phyloP scores from a whole-genome alignment of 306 rosid genomes.

The Prunus campanulata region DNA sequence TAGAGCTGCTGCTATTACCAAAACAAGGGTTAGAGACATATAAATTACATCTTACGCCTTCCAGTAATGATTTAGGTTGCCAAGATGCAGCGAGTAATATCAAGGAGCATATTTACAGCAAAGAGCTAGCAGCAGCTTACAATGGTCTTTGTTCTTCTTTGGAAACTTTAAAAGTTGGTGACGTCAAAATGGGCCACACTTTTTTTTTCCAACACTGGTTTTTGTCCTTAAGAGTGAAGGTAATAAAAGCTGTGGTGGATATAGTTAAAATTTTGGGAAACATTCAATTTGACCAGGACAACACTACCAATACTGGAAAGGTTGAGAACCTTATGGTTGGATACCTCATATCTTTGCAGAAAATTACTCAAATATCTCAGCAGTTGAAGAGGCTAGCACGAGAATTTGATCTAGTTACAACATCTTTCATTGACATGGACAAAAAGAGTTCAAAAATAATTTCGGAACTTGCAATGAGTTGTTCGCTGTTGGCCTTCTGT shows the following conservation, averaged over 20 bases:
- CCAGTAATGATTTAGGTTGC: conserved; percentile 18
- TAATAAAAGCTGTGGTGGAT: conserved; percentile 35
- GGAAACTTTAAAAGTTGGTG: conserved; percentile 40
- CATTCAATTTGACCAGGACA: conserved; percentile 18
- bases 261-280: conserved; percentile 29
- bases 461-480: conserved; percentile 45
- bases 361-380: conserved; percentile 35
- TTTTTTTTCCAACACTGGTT: conserved; percentile 67
- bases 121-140: conserved; percentile 42
- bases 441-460: conserved; percentile 36
- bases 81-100: conserved; percentile 16
- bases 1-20: conserved; percentile 31
- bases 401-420: conserved; percentile 45
- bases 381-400: conserved; percentile 38
- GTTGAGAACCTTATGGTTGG: conserved; percentile 19
- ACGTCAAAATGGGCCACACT: conserved; percentile 22
- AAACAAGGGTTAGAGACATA: conserved; percentile 33
- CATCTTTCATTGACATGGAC: conserved; percentile 57
- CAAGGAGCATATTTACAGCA: conserved; percentile 15
- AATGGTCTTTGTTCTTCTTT: conserved; percentile 42
- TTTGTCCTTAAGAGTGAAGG: conserved; percentile 51
- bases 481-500: conserved; percentile 59
- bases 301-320: background rate
- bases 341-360: conserved; percentile 21
- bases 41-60: conserved; percentile 13